Conservation (phyloP, 2,329 filamentous ascomycete genomes). For the Aspergillus sp. region DNA sequence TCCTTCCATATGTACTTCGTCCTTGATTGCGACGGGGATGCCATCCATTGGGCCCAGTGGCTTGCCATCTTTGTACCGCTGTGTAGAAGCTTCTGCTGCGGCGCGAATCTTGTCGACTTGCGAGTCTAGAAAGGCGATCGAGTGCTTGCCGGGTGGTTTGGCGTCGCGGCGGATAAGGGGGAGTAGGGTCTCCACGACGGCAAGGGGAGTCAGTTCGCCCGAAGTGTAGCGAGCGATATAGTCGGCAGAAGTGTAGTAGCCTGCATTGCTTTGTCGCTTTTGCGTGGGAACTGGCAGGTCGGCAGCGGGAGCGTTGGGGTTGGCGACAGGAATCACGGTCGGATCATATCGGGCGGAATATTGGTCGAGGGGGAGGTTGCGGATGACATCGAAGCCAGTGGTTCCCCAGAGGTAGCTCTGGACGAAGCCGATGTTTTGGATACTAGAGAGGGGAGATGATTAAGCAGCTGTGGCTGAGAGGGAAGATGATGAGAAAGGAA, state of each 20-base stretch:
- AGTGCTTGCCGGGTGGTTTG: conserved; percentile 60
- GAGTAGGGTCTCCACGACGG: conserved; percentile 70
- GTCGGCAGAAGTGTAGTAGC: conserved; percentile 71
- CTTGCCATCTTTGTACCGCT: conserved; percentile 67
- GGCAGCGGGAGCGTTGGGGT: conserved; percentile 14
- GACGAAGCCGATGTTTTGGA: conserved; percentile 62
- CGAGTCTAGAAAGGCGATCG: conserved; percentile 71
- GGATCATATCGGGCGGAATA: conserved; percentile 59
- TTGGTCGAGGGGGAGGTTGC: conserved; percentile 57
- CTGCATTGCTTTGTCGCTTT: conserved; percentile 37
- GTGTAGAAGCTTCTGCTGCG: conserved; percentile 72
- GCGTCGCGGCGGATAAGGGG: conserved; percentile 67
- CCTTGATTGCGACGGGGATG: conserved; percentile 80
- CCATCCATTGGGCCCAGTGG: conserved; percentile 74
- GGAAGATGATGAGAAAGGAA: neutral
- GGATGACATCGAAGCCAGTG: conserved; percentile 64
- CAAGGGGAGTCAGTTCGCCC: conserved; percentile 68
- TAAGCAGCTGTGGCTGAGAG: neutral
- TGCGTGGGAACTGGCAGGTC: conserved; percentile 34
- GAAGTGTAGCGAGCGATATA: conserved; percentile 74
- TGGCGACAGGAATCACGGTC: conserved; percentile 53
- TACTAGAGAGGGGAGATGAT: conserved; percentile 37
- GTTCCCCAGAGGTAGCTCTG: conserved; percentile 70
- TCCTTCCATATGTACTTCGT: conserved; percentile 72
- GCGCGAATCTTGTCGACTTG: conserved; percentile 63